Base-by-base conservation (phyloP, 1,139 yeast species). In the Yamadazyma diddensiae region DNA sequence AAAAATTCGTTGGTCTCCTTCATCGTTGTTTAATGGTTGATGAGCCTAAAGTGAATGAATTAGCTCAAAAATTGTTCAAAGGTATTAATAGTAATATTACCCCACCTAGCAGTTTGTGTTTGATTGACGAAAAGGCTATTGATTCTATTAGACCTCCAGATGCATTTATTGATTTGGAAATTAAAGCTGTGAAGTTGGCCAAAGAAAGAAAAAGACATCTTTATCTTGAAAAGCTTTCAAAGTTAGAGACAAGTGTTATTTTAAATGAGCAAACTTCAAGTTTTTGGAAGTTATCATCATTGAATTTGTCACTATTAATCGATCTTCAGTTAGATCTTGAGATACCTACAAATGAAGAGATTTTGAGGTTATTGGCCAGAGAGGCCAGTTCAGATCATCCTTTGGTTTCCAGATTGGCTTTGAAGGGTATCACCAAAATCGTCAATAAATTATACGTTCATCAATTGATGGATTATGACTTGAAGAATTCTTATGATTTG, bases 331-430 rank as follows among this genome's bases (percentile, higher is more conserved):
- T 72, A 2, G 77, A 73, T 43, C 53, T 71, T 26, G 86, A 81
- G 39, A 57, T 76, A 19, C 63, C 68, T 2, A 57, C 74, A 1
- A 50, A 62, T 4, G 62, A 64, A 1, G 67, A 66, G 1, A 65
- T 74, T 1, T 51, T 83, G 12, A 57, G 57, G 19, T 50, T 73
- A 6, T 62, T 88, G 29, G 65, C 77, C 10, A 60, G 65, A 10
- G 74, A 74, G 27, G 73, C 86, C 0, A 59, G 75, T n/a, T 70
- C 75, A 15, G 78, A 77, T 23, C 96, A 88, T 54, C 97, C 97
- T 0, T 62, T 73, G 3, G 65, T 86, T 26, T 71, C 90, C 1
- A 71, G 79, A 35, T 58, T 76, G 28, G 82, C 86, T 9, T 62
- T 82, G 37, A 78, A 76, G 37, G 85, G 90, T 9, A 54, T 83